A percentile compares a stretch with the other conserved stretches of the same genome.
phyloP scores from a whole-genome alignment of 805 yeast species.

The Lipomyces orientalis region DNA sequence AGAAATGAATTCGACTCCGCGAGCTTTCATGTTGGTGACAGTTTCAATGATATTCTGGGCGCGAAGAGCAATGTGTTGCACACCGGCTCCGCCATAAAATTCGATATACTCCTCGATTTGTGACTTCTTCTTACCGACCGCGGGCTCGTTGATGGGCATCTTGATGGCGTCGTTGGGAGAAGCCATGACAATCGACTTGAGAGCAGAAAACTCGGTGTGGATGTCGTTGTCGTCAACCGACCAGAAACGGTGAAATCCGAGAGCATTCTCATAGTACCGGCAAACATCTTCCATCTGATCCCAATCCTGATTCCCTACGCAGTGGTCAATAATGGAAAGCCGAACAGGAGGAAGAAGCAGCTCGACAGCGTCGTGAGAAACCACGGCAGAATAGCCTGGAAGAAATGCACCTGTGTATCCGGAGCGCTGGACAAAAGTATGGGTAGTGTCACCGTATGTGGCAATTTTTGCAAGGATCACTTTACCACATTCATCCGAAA shows the following conservation, averaged over 20 bases:
- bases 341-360: constrained; percentile 47
- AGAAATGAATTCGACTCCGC: constrained; percentile 72
- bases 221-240: constrained; percentile 79
- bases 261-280: constrained; percentile 56
- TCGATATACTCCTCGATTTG: constrained; percentile 84
- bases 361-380: constrained; percentile 32
- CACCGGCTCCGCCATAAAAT: constrained; percentile 77
- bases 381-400: constrained; percentile 53
- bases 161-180: constrained; percentile 66
- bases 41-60: constrained; percentile 66
- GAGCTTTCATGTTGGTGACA: constrained; percentile 55
- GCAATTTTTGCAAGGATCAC: constrained; percentile 58
- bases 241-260: constrained; percentile 82
- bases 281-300: constrained; percentile 64
- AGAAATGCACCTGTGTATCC: constrained; percentile 52
- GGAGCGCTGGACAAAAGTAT: constrained; percentile 63
- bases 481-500: constrained; percentile 56
- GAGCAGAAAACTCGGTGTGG: constrained; percentile 68
- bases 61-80: constrained; percentile 77
- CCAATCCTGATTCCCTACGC: constrained; percentile 83
- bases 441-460: constrained; percentile 67
- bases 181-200: constrained; percentile 77
- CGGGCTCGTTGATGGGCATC: constrained; percentile 88
- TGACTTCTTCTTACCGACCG: constrained; percentile 64
- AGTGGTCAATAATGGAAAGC: constrained; percentile 66